These are phyloP conservation scores for Rosa rugosa DNA, from an alignment of 306 rosid genomes.

Conservation along the genomic window DNA sequence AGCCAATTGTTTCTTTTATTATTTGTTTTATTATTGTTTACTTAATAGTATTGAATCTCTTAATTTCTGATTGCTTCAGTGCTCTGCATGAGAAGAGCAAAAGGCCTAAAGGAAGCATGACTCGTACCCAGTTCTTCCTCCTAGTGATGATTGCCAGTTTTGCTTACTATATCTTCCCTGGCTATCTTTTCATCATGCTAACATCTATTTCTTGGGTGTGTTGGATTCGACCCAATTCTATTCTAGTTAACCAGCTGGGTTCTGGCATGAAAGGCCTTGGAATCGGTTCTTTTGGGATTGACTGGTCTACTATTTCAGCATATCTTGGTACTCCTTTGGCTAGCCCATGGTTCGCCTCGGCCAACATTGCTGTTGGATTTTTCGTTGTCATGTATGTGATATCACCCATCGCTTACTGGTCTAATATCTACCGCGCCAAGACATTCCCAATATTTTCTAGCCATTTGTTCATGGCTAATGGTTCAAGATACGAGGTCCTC, in stretches of 20 bases:
- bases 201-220: constrained; percentile 77
- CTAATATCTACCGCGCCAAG: constrained; percentile 52
- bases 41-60: neutral
- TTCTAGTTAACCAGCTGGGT: constrained; percentile 66
- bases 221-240: constrained; percentile 63
- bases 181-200: constrained; percentile 51
- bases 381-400: constrained; percentile 59
- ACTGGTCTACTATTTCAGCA: constrained; percentile 71
- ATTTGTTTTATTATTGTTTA: neutral
- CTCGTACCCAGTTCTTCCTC: constrained; percentile 60
- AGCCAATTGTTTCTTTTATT: constrained; percentile 9
- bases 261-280: constrained; percentile 81
- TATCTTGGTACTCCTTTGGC: constrained; percentile 78
- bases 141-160: constrained; percentile 46
- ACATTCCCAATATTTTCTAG: constrained; percentile 63
- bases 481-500: constrained; percentile 49
- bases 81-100: constrained; percentile 73
- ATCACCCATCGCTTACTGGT: constrained; percentile 64
- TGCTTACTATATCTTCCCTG: constrained; percentile 69
- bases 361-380: constrained; percentile 60
- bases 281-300: constrained; percentile 60
- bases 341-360: constrained; percentile 82
- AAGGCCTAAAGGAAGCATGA: constrained; percentile 51
- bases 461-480: constrained; percentile 56
- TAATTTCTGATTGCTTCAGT: constrained; percentile 30